phyloP scores from a whole-genome alignment of 108 stramenopile species.

The Nannochloropsis granulata region DNA sequence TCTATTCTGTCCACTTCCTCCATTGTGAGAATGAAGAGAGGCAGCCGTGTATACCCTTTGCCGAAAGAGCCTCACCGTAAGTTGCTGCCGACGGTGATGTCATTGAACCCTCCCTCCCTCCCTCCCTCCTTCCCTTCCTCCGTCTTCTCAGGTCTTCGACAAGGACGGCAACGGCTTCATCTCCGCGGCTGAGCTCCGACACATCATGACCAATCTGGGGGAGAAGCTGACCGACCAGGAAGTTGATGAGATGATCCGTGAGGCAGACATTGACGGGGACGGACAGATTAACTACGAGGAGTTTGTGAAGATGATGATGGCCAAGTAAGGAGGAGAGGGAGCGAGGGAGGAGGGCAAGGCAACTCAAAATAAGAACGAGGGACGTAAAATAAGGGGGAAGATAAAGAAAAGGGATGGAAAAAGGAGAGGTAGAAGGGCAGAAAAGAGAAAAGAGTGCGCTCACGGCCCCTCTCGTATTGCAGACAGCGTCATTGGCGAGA shows the following conservation, averaged over 20 bases:
- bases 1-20: neutral
- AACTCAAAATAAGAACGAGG: neutral
- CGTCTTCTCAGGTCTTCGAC: conserved; percentile 32
- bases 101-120: neutral
- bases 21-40: conserved; percentile 35
- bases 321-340: neutral
- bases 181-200: conserved; percentile 98
- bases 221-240: conserved; percentile 99
- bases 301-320: conserved; percentile 63
- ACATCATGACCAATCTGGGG: conserved; percentile 99
- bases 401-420: neutral
- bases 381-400: neutral
- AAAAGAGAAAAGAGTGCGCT: no score
- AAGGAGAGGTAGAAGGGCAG: no score
- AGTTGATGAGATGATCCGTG: conserved; percentile 99
- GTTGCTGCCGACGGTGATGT: neutral
- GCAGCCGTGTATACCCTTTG: neutral
- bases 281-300: conserved; percentile 99
- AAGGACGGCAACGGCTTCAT: conserved; percentile 99
- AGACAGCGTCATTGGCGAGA: no score
- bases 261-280: conserved; percentile 99
- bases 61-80: neutral
- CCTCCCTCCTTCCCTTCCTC: neutral
- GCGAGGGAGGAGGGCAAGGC: no score
- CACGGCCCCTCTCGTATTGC: no score